Conservation (phyloP, 305 asterid species). For the Fraxinus dipetala region DNA sequence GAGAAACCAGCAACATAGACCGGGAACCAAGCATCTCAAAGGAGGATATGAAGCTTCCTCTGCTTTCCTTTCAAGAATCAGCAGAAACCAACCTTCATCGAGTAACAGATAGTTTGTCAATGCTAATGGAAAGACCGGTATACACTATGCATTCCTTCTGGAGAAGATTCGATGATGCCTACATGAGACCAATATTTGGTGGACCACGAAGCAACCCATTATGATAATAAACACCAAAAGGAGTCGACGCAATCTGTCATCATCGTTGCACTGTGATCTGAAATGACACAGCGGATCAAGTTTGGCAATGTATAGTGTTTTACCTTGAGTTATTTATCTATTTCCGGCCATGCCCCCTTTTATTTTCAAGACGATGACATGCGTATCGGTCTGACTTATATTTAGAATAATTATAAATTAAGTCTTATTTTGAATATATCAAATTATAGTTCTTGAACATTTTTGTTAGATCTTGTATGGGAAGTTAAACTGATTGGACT, state of each 20-base stretch:
- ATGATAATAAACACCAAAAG: not conserved
- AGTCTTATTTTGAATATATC: too few relatives aligned
- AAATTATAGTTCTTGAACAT: not conserved
- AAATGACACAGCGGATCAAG: not conserved
- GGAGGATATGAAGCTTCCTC: slow-evolving; percentile 71
- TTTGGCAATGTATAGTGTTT: not conserved
- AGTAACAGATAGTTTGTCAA: slow-evolving; percentile 65
- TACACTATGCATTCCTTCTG: slow-evolving; percentile 76
- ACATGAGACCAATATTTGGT: slow-evolving; percentile 87
- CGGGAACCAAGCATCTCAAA: slow-evolving; percentile 58
- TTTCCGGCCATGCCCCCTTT: not conserved
- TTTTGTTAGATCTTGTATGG: not conserved
- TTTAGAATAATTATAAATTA: too few relatives aligned
- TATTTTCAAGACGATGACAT: not conserved
- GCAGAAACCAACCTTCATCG: slow-evolving; percentile 55
- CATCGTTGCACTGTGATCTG: not conserved
- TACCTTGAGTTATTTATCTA: slow-evolving; percentile 20
- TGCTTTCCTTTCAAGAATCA: slow-evolving; percentile 80
- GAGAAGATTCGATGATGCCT: slow-evolving; percentile 77
- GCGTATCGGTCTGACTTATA: too few relatives aligned
- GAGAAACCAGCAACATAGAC: slow-evolving; percentile 30
- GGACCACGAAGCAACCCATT: slow-evolving; percentile 42
- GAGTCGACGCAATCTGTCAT: not conserved
- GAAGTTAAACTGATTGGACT: not conserved
- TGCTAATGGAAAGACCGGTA: slow-evolving; percentile 80